A percentile compares a stretch with the other conserved stretches of the same genome.
phyloP scores from a whole-genome alignment of 2,329 filamentous ascomycete genomes.

The Byssochlamys sp. region DNA sequence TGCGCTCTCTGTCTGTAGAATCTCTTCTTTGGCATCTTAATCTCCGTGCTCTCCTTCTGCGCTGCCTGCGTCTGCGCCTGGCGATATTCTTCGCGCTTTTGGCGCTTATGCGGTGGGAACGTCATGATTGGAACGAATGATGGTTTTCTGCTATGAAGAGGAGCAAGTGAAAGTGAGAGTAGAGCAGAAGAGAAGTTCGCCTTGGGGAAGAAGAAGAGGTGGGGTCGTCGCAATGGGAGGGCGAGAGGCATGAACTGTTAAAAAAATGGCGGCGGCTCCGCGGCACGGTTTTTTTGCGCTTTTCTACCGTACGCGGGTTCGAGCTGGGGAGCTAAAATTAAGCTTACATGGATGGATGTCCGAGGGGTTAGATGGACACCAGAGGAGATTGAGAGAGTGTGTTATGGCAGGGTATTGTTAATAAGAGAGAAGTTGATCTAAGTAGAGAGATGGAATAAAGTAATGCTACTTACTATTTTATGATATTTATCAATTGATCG shows the following conservation, averaged over 20 bases:
- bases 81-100: constrained; percentile 59
- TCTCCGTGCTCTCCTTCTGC: constrained; percentile 20
- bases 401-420: neutral
- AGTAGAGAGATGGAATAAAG: neutral
- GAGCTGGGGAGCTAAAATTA: neutral
- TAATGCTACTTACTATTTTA: neutral
- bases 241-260: neutral
- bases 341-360: neutral
- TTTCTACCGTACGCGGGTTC: neutral
- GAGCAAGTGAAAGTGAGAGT: neutral
- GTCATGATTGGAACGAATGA: constrained; percentile 8
- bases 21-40: constrained; percentile 77
- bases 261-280: neutral
- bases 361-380: neutral
- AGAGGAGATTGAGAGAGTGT: neutral
- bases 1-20: constrained; percentile 94
- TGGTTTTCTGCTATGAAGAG: neutral
- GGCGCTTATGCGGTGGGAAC: constrained; percentile 45
- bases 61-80: constrained; percentile 34
- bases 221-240: neutral
- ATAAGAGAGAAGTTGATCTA: neutral
- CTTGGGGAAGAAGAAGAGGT: neutral
- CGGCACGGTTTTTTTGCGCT: neutral
- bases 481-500: neutral
- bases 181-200: neutral